Base-by-base conservation (phyloP, 495 filamentous ascomycete genomes). In the Trichoderma parareesei region DNA sequence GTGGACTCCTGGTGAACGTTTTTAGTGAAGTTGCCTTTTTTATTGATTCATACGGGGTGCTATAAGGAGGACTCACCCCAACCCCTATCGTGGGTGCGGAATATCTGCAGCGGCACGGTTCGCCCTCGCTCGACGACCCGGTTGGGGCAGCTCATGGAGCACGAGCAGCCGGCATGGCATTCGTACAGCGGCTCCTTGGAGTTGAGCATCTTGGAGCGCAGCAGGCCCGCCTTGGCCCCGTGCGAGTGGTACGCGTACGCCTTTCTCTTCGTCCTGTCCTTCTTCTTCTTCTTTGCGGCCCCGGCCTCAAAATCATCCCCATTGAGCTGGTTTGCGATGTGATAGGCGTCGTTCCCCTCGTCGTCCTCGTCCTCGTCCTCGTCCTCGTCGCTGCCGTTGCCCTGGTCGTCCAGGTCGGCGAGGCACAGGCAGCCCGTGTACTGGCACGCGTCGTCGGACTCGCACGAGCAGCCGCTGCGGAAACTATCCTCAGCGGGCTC, bases 101-200 rank as follows among this genome's bases (percentile, higher is more conserved):
- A 98, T 37, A 97, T 91, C 69, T 94, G 83, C 6, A 97, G 73
- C 0, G 84, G 81, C 2, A 97, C 78, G 42, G 81, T 83, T 1
- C 94, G 80, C 0, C 94, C 94, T 38, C 84, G 79, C 69, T 93
- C 88, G 0, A 97, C 91, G 1, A 94, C 87, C 3, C 89, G 78
- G 67, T 93, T 96, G 42, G 87, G 89, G 67, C 94, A 98, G 41
- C 77, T 64, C 0, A 69, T 68, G 0, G 78, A 77, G 68, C 94
- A 97, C 20, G 72, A 76, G 72, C 93, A 98, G 18, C 76, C 80
- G 0, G 75, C 69, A 70, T 90, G 91, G 72, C 94, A 98, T 73
- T 98, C 94, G 70, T 88, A 91, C 55, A 97, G 93, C 13, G 85
- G 80, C n/a, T 81, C 68, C 4, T 81, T 77, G 43, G 77, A 80